phyloP scores from a whole-genome alignment of 345 rosid species.

The Eucalyptus regnans region DNA sequence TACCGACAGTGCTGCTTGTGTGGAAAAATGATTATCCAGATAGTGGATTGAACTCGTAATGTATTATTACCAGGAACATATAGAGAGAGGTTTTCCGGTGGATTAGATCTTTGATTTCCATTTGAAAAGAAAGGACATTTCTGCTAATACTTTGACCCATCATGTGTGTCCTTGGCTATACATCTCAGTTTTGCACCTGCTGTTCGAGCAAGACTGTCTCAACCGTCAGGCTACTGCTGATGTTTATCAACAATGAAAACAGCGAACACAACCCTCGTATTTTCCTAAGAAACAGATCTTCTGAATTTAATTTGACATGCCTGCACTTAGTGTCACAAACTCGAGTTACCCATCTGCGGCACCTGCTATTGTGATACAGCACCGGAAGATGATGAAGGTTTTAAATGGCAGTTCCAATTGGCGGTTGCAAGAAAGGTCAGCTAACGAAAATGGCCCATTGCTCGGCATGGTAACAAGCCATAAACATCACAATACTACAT shows the following conservation, averaged over 20 bases:
- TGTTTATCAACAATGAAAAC: too few species aligned
- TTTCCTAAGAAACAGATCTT: not conserved
- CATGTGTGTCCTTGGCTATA: too few species aligned
- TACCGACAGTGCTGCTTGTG: not conserved
- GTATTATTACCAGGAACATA: not conserved
- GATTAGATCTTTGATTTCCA: too few species aligned
- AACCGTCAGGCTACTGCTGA: too few species aligned
- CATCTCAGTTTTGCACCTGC: too few species aligned
- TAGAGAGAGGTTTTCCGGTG: too few species aligned
- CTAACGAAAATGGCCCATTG: not conserved
- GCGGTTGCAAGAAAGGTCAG: not conserved
- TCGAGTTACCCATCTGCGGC: not conserved
- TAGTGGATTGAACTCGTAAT: not conserved
- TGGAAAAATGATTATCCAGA: not conserved
- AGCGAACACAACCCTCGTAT: not conserved
- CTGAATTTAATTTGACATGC: not conserved
- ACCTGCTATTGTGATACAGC: not conserved
- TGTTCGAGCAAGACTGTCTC: too few species aligned
- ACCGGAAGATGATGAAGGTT: not conserved
- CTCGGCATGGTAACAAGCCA: not conserved
- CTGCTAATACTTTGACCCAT: too few species aligned
- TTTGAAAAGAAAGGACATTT: too few species aligned
- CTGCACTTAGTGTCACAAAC: not conserved
- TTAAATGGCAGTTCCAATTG: not conserved
- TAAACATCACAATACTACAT: not conserved